Conservation (phyloP, 768 basidiomycete species). For the Porpolomopsis calyptriformis region DNA sequence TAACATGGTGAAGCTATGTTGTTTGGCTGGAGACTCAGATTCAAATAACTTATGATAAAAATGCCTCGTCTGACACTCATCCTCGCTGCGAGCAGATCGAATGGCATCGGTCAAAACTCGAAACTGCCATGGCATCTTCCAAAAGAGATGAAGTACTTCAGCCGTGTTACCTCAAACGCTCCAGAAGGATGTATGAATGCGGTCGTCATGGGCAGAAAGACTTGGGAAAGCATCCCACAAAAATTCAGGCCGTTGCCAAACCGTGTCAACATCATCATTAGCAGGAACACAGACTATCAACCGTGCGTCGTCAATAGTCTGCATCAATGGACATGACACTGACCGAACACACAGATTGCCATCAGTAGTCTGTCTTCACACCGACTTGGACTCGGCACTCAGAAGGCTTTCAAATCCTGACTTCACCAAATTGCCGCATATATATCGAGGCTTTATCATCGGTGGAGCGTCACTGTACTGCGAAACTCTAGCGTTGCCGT, state of each 20-base stretch:
- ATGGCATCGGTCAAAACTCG: slow-evolving; percentile 77
- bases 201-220: slow-evolving; percentile 92
- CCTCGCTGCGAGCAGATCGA: slow-evolving; percentile 78
- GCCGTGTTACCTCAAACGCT: slow-evolving; percentile 57
- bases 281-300: slow-evolving; percentile 19
- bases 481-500: slow-evolving; percentile 43
- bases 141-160: slow-evolving; percentile 88
- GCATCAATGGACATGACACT: neutral
- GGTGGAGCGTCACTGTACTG: slow-evolving; percentile 85
- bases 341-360: neutral
- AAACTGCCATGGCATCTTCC: slow-evolving; percentile 83
- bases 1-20: slow-evolving; percentile 14
- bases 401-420: slow-evolving; percentile 17
- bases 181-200: slow-evolving; percentile 52
- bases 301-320: slow-evolving; percentile 5
- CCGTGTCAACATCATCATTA: slow-evolving; percentile 71
- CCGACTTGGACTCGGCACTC: slow-evolving; percentile 35
- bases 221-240: slow-evolving; percentile 92
- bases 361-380: slow-evolving; percentile 24
- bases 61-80: slow-evolving; percentile 79
- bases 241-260: slow-evolving; percentile 73
- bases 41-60: neutral
- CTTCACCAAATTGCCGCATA: slow-evolving; percentile 24
- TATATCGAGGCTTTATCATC: slow-evolving; percentile 71
- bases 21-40: neutral